phyloP scores from a whole-genome alignment of 2,329 filamentous ascomycete species.

The Neodidymelliopsis sp. region DNA sequence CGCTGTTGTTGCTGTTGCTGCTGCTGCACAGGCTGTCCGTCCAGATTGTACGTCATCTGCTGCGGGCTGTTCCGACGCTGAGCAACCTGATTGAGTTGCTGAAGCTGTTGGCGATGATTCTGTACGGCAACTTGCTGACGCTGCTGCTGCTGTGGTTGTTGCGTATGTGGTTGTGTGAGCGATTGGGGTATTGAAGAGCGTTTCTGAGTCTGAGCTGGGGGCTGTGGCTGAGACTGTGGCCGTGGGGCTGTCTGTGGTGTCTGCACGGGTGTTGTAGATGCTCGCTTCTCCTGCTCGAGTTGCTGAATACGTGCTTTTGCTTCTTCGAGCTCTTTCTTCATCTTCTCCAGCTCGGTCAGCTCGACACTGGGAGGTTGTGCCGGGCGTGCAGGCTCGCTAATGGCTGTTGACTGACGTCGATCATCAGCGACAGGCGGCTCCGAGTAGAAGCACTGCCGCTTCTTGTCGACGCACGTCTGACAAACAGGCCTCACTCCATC shows the following conservation, averaged over 20 bases:
- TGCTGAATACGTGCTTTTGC: slow-evolving; percentile 46
- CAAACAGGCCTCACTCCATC: slow-evolving; percentile 46
- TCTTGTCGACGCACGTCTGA: slow-evolving; percentile 46
- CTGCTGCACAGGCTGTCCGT: slow-evolving; percentile 27
- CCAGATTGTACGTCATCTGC: slow-evolving; percentile 29
- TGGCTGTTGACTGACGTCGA: slow-evolving; percentile 22
- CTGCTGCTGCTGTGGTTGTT: slow-evolving; percentile 17
- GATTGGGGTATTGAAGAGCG: slow-evolving; percentile 19
- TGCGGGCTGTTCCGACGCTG: slow-evolving; percentile 26
- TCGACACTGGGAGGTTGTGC: slow-evolving; percentile 29
- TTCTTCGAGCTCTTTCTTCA: slow-evolving; percentile 47
- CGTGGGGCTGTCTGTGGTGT: slow-evolving; percentile 30
- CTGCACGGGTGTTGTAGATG: slow-evolving; percentile 38
- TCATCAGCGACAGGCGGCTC: slow-evolving; percentile 29
- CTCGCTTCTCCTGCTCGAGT: slow-evolving; percentile 42
- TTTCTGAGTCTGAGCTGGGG: slow-evolving; percentile 21
- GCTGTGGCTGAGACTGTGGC: slow-evolving; percentile 28
- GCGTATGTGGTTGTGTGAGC: slow-evolving; percentile 17
- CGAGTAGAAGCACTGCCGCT: slow-evolving; percentile 44
- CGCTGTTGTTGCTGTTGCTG: slow-evolving; percentile 31
- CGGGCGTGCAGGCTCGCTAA: slow-evolving; percentile 24
- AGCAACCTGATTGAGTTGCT: slow-evolving; percentile 31
- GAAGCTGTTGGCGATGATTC: slow-evolving; percentile 33
- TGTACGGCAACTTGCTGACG: slow-evolving; percentile 17
- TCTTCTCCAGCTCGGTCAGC: slow-evolving; percentile 43